These are phyloP conservation scores for Ophiostoma populinum DNA, from an alignment of 2,329 filamentous ascomycete species.

Conservation along the genomic window DNA sequence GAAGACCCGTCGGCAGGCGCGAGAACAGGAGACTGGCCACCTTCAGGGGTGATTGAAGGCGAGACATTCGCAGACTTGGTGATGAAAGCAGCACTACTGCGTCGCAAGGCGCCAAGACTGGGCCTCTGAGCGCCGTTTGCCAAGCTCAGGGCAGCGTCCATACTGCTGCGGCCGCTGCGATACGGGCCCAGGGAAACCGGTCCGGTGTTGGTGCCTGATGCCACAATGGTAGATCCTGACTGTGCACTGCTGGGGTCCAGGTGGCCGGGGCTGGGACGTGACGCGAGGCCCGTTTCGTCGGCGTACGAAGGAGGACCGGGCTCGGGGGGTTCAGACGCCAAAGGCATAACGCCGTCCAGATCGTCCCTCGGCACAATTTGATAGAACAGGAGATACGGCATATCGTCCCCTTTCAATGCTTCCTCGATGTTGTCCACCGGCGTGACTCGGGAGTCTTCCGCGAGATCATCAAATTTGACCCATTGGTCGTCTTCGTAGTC, in stretches of 20 bases:
- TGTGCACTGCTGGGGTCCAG: constrained; percentile 10
- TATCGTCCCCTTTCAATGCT: constrained; percentile 58
- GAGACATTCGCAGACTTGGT: constrained; percentile 24
- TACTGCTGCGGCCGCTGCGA: no score
- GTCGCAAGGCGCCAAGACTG: constrained; percentile 26
- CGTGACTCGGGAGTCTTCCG: constrained; percentile 46
- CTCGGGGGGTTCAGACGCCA: constrained; percentile 30
- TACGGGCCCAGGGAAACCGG: no score
- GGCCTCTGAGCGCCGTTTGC: no score
- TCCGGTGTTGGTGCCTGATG: no score
- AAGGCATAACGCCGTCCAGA: constrained; percentile 43
- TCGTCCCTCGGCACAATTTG: constrained; percentile 79
- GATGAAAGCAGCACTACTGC: constrained; percentile 33
- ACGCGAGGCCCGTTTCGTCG: constrained; percentile 26
- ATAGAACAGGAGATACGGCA: constrained; percentile 89
- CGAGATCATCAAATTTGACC: constrained; percentile 87
- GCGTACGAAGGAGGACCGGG: constrained; percentile 41
- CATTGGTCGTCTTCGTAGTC: constrained; percentile 59
- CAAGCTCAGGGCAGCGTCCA: no score
- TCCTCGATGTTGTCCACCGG: constrained; percentile 62
- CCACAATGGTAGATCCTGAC: no score
- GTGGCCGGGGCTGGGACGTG: constrained; percentile 14
- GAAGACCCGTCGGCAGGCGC: constrained; percentile 29
- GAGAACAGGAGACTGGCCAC: constrained; percentile 12
- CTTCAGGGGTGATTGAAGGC: constrained; percentile 20